A percentile compares a stretch with the other conserved stretches of the same genome.
Evolutionary conservation across 23 red algal species (phyloP).

Genomic region (Gracilaria vermiculophylla): DNA sequence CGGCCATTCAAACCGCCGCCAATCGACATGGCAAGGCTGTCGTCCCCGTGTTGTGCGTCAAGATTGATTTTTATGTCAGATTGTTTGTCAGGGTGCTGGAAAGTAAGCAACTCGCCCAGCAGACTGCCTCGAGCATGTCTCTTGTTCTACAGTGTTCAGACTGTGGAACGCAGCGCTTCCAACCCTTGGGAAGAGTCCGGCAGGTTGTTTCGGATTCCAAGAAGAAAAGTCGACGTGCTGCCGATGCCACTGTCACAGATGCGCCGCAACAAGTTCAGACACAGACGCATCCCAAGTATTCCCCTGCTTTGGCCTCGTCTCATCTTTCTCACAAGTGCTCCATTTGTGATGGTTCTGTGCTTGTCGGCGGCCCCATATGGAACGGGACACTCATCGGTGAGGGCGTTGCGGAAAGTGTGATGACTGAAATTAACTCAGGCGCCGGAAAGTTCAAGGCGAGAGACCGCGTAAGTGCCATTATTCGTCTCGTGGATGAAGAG

Average conservation of each 20-base stretch:
- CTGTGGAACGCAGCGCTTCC: conserved; percentile 81
- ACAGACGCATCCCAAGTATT: conserved; percentile 28
- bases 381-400: conserved; percentile 66
- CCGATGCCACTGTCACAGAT: not conserved
- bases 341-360: conserved; percentile 49
- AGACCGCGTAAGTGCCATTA: conserved; percentile 75
- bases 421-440: conserved; percentile 39
- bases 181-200: conserved; percentile 58
- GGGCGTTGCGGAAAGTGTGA: conserved; percentile 52
- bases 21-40: conserved; percentile 78
- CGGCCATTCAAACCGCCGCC: conserved; percentile 75
- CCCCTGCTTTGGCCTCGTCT: not conserved
- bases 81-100: conserved; percentile 86
- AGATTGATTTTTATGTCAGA: conserved; percentile 98
- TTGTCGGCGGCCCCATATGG: conserved; percentile 84
- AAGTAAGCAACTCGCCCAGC: conserved; percentile 36
- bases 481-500: conserved; percentile 79
- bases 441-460: conserved; percentile 54
- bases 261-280: not conserved
- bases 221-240: conserved; percentile 15
- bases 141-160: conserved; percentile 71
- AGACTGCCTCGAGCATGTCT: conserved; percentile 50
- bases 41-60: conserved; percentile 80
- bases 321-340: conserved; percentile 37
- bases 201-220: conserved; percentile 15